phyloP scores from a whole-genome alignment of 352 stramenopile genomes.

The Pythium myriotylum region DNA sequence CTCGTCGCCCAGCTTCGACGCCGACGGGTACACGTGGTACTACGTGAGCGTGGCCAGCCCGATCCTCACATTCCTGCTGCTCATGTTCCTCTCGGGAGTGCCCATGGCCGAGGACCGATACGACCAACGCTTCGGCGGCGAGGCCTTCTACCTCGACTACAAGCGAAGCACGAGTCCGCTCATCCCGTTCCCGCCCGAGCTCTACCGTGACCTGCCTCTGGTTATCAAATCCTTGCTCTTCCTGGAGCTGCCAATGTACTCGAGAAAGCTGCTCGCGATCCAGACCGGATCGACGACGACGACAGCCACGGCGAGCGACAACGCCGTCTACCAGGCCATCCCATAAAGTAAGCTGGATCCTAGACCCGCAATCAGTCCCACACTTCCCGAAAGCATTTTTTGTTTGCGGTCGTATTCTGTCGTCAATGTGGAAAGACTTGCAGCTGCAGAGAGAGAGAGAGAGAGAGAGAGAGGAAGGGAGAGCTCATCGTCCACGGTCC shows the following conservation, averaged over 20 bases:
- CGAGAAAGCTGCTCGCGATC: slow-evolving; percentile 49
- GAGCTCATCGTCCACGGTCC: too few species aligned
- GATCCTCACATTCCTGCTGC: slow-evolving; percentile 57
- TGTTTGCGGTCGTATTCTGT: too few species aligned
- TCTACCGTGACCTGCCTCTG: slow-evolving; percentile 43
- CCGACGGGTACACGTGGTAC: slow-evolving; percentile 38
- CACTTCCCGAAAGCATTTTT: too few species aligned
- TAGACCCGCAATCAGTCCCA: slow-evolving; percentile 1
- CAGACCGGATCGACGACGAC: slow-evolving; percentile 18
- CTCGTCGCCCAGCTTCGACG: slow-evolving; percentile 43
- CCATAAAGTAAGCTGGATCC: slow-evolving; percentile 5
- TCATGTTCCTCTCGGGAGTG: slow-evolving; percentile 71
- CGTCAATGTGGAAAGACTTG: too few species aligned
- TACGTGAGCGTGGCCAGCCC: slow-evolving; percentile 54
- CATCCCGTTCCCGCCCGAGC: slow-evolving; percentile 45
- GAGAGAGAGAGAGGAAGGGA: too few species aligned
- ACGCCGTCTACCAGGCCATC: slow-evolving; percentile 24
- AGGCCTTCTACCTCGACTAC: slow-evolving; percentile 65
- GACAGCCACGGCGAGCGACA: slow-evolving; percentile 6
- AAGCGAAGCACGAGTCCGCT: slow-evolving; percentile 64
- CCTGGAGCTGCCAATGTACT: slow-evolving; percentile 61
- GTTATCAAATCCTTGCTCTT: slow-evolving; percentile 50
- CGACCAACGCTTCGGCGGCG: slow-evolving; percentile 59
- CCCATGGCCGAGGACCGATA: slow-evolving; percentile 67
- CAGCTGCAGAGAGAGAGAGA: too few species aligned